phyloP scores from a whole-genome alignment of 2,329 filamentous ascomycete genomes.

The Aspergillus quadricinctus region DNA sequence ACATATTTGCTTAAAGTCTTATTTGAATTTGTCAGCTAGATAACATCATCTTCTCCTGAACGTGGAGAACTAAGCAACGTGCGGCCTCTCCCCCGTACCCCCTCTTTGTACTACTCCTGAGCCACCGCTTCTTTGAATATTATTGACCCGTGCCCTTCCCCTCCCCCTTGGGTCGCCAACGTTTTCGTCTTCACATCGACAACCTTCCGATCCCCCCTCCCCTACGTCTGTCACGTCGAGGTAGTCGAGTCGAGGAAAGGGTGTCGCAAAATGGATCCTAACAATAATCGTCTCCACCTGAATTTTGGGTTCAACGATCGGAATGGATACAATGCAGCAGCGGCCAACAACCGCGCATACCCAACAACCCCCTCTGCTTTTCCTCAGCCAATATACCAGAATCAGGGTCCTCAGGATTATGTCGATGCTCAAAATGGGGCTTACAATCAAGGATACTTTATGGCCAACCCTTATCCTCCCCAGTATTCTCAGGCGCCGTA shows the following conservation, averaged over 20 bases:
- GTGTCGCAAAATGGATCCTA: slow-evolving; percentile 46
- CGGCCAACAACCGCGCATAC: slow-evolving; percentile 64
- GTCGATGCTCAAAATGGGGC: slow-evolving; percentile 47
- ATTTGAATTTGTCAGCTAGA: background rate
- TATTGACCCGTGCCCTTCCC: slow-evolving; percentile 10
- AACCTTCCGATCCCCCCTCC: slow-evolving; percentile 8
- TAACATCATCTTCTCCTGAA: background rate
- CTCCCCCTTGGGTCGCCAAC: slow-evolving; percentile 11
- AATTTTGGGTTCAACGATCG: slow-evolving; percentile 56
- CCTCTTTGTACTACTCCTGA: slow-evolving; percentile 15
- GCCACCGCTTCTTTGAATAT: slow-evolving; percentile 26
- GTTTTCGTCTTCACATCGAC: slow-evolving; percentile 5
- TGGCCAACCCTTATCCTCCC: slow-evolving; percentile 57
- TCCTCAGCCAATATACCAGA: slow-evolving; percentile 77
- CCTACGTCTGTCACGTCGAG: slow-evolving; percentile 5
- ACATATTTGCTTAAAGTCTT: background rate
- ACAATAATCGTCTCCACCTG: slow-evolving; percentile 48
- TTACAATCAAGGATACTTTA: slow-evolving; percentile 55
- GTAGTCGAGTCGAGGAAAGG: slow-evolving; percentile 44
- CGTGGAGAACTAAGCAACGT: background rate
- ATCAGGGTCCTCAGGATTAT: slow-evolving; percentile 58
- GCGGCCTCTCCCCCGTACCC: slow-evolving; percentile 7
- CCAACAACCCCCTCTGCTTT: slow-evolving; percentile 93
- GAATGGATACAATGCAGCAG: slow-evolving; percentile 50
- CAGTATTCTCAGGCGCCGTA: slow-evolving; percentile 50